A percentile compares a stretch with the other conserved stretches of the same genome.
Conservation (phyloP, 176 grass and related monocot species). For the Zizania latifolia region DNA sequence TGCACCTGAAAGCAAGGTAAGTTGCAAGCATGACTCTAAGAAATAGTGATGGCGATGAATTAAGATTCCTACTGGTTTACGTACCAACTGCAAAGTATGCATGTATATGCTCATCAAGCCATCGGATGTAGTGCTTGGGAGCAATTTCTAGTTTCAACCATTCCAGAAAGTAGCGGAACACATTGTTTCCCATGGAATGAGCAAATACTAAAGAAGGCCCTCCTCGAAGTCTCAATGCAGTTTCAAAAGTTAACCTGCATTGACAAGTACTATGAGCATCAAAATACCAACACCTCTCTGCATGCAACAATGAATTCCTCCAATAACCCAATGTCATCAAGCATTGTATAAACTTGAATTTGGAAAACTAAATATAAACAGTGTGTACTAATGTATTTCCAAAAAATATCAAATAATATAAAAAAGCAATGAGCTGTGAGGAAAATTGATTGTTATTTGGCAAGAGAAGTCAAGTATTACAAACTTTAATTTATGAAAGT, state of each 20-base stretch:
- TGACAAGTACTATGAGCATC: constrained; percentile 28
- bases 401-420: constrained; percentile 16
- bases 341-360: neutral
- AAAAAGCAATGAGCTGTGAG: neutral
- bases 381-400: neutral
- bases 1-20: constrained; percentile 47
- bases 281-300: constrained; percentile 6
- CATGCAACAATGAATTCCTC: neutral
- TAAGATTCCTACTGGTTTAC: constrained; percentile 13
- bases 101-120: constrained; percentile 91
- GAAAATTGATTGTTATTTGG: constrained; percentile 5
- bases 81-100: constrained; percentile 95
- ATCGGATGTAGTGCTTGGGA: constrained; percentile 75
- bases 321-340: neutral
- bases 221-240: constrained; percentile 76
- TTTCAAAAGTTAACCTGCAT: constrained; percentile 90
- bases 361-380: constrained; percentile 8
- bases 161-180: constrained; percentile 92
- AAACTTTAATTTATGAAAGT: constrained; percentile 97
- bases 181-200: constrained; percentile 98
- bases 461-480: constrained; percentile 29
- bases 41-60: constrained; percentile 3
- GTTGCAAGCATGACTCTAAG: neutral
- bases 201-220: constrained; percentile 95
- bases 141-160: constrained; percentile 98